Evolutionary conservation across 129 eudicot species (phyloP), one percentile per base, ranked within the genome.

Genomic region (Glebionis coronaria): DNA sequence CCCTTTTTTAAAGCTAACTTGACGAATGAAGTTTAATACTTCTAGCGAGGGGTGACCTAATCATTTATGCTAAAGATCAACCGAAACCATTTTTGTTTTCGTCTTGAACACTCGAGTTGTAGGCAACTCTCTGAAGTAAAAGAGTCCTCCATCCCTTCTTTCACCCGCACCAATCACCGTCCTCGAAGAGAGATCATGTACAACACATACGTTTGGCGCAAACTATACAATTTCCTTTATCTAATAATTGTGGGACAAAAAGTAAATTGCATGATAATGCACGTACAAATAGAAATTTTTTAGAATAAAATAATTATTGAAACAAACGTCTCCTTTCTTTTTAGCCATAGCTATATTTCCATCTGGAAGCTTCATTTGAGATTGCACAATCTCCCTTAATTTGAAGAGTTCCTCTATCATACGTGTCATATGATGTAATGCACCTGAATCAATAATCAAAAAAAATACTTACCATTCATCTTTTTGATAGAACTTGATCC

Each of bases 121-220:
- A 0, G 31, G 31, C 31, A 16, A 9, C 10, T 54, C 60, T 12
- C 29, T 3, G 12, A 54, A 54, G 20, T 54, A 54, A 12, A 20
- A 54, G 4, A 54, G 60, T 54, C 60, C 60, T 5, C 29, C 60
- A 54, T 8, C 46, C 64, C 44, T 12, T 59, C 64, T 59, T 12
- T 29, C n/a, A 59, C 64, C 46, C 23, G 46, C 64, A 59, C 64
- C 64, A 27, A 59, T 59, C 64, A 59, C 44, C 5, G 23, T 59
- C 46, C 64, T 59, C 46, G 20, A 59, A 59, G 3, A 5, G 64
- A 4, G 64, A 28, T 59, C 64, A 21, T 59, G 64, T 59, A 59
- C 28, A 28, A 59, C 64, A 59, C 46, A 29, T 6, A 29, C 0
- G 45, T 59, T 59, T 28, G 46, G 21, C n/a, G 64, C 5, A 20